These are phyloP conservation scores for Paxillus ammoniavirescens DNA, from an alignment of 768 basidiomycete genomes.

Conservation along the genomic window DNA sequence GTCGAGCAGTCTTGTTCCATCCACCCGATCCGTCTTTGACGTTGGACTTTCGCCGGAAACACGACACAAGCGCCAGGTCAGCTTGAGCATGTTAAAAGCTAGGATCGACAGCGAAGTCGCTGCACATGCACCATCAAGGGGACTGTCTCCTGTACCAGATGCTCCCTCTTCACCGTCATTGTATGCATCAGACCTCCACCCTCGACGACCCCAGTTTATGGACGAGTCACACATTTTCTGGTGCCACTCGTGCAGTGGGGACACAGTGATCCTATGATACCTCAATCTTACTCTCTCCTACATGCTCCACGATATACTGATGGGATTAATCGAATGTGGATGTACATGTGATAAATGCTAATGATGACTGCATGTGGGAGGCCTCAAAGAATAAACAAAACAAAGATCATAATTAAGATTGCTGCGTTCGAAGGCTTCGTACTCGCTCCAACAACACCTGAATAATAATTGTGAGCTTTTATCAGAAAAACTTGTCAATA, in stretches of 20 bases:
- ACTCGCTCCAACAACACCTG: constrained; percentile 49
- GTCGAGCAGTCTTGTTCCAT: constrained; percentile 33
- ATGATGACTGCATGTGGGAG: constrained; percentile 4
- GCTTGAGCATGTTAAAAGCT: constrained; percentile 86
- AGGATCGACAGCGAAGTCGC: constrained; percentile 82
- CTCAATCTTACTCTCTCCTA: background rate
- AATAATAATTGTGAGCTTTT: constrained; percentile 20
- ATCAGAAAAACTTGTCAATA: constrained; percentile 5
- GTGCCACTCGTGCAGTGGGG: constrained; percentile 81
- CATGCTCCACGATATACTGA: constrained; percentile 8
- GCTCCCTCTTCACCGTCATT: background rate
- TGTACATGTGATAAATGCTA: constrained; percentile 5
- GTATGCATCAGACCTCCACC: constrained; percentile 13
- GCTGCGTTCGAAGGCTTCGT: constrained; percentile 26
- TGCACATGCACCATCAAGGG: constrained; percentile 46
- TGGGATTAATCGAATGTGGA: constrained; percentile 19
- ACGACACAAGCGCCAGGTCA: constrained; percentile 78
- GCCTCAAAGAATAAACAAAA: constrained; percentile 6
- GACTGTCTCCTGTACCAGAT: constrained; percentile 53
- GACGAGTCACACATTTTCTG: constrained; percentile 90
- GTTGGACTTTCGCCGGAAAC: constrained; percentile 71
- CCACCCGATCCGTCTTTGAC: constrained; percentile 62
- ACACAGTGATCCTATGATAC: constrained; percentile 66
- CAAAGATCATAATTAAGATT: constrained; percentile 4
- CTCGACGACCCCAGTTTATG: constrained; percentile 66